These are phyloP conservation scores for Lachnellula cervina DNA, from an alignment of 2,329 filamentous ascomycete species.

Conservation along the genomic window DNA sequence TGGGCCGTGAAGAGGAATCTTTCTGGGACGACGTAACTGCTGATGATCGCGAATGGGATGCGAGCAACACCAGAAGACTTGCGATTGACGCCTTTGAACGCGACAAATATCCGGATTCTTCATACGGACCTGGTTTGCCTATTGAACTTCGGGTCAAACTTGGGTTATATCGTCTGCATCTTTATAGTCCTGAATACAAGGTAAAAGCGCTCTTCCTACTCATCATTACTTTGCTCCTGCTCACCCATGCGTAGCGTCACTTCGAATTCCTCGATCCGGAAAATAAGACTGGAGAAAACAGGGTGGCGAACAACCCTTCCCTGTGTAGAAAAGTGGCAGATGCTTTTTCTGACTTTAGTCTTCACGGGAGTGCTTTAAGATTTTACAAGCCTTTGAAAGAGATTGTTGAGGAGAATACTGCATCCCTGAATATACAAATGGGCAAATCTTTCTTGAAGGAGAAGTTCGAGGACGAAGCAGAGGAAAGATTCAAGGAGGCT, in stretches of 20 bases:
- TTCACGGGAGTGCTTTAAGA: conserved; percentile 50
- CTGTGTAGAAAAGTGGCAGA: conserved; percentile 71
- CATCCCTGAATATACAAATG: conserved; percentile 31
- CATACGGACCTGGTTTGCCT: conserved; percentile 71
- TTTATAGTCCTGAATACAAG: conserved; percentile 60
- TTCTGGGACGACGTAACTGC: conserved; percentile 70
- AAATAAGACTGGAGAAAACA: conserved; percentile 43
- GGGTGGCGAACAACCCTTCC: conserved; percentile 65
- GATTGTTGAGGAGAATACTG: conserved; percentile 45
- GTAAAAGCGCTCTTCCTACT: conserved; percentile 41
- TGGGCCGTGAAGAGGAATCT: conserved; percentile 66
- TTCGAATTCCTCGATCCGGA: conserved; percentile 64
- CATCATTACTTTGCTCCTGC: background rate
- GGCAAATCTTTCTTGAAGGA: conserved; percentile 66
- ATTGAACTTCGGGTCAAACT: conserved; percentile 80
- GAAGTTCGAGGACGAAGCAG: conserved; percentile 62
- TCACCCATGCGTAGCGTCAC: conserved; percentile 47
- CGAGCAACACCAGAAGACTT: conserved; percentile 62
- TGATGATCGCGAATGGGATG: conserved; percentile 89
- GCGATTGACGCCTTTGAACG: conserved; percentile 57
- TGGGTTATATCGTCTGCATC: conserved; percentile 73
- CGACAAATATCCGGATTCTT: conserved; percentile 45
- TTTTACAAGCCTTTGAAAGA: conserved; percentile 53
- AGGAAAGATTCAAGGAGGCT: conserved; percentile 71
- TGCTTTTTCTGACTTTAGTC: conserved; percentile 45